A percentile compares a stretch with the other conserved stretches of the same genome.
Evolutionary conservation across 768 basidiomycete genomes (phyloP).

Genomic region (Tylopilus vinaceipallidus): DNA sequence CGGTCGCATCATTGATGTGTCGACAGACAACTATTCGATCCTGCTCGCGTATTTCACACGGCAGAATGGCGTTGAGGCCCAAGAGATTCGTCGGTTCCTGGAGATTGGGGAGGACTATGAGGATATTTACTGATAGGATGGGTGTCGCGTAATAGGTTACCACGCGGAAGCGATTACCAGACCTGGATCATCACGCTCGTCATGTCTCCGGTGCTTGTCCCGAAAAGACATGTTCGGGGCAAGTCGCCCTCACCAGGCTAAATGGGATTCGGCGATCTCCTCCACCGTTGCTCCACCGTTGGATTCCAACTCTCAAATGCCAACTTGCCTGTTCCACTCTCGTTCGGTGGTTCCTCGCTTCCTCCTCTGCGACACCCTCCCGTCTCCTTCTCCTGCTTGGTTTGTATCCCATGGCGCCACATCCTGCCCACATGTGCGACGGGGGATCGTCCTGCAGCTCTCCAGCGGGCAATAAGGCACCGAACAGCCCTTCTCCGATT

Average conservation of each 20-base stretch:
- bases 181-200: not conserved
- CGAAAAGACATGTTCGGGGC: slow-evolving; percentile 23
- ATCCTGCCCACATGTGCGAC: slow-evolving; percentile 1
- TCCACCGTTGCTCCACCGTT: not conserved
- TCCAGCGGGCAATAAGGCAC: not conserved
- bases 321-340: not conserved
- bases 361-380: slow-evolving; percentile 1
- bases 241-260: slow-evolving; percentile 12
- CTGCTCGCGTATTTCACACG: slow-evolving; percentile 65
- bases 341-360: not conserved
- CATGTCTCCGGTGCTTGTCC: slow-evolving; percentile 8
- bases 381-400: not conserved
- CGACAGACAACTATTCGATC: slow-evolving; percentile 66
- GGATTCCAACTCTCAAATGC: slow-evolving; percentile 24
- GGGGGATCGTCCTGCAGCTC: not conserved
- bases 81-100: slow-evolving; percentile 66
- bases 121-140: slow-evolving; percentile 46
- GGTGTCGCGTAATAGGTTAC: slow-evolving; percentile 17
- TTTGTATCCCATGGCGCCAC: not conserved
- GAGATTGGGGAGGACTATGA: slow-evolving; percentile 75
- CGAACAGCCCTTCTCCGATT: no score
- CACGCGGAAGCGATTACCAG: slow-evolving; percentile 8
- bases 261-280: slow-evolving; percentile 13
- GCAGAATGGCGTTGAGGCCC: slow-evolving; percentile 53
- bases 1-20: not conserved